Evolutionary conservation across 108 stramenopile genomes (phyloP), one percentile per base, ranked within the genome.

Genomic region (Fragilariopsis cylindrus): DNA sequence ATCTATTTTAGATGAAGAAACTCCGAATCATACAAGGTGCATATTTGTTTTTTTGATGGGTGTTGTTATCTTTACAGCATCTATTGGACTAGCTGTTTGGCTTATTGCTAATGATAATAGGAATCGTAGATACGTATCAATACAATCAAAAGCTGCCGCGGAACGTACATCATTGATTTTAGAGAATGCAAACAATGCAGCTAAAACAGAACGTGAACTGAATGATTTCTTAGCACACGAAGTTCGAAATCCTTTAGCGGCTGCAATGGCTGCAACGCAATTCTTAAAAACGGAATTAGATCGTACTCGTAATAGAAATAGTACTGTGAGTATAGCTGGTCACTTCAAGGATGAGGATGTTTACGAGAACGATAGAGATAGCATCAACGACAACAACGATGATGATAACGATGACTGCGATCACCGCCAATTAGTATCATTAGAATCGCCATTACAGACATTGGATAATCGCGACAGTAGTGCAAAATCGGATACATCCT

Each of bases 161-260:
- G 85, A 87, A 76, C 74, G 78, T 54, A 81, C 82, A 4, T 62
- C 80, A 12, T 48, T 87, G 48, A 71, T 87, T 48, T 47, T 87
- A 13, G 76, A 82, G 9, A 84, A 72, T 60, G 86, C 86, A 3
- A 53, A 69, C 57, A 18, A 80, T 54, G 78, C 83, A 4, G 75
- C 86, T 48, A 57, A 74, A 49, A 76, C 80, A 13, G 75, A 86
- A 60, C 80, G 82, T 48, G 86, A 87, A 39, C 67, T 87, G 52
- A 87, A 84, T 58, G 86, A 84, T 57, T 87, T 81, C 58, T 76
- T 87, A 56, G 82, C 82, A 2, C 81, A 82, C 40, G 60, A 86
- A 71, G 78, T 87, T 7, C 79, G 87, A 45, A 88, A 88, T 67
- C 84, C 87, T 8, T 40, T 88, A 7, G 57, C 84, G 5, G 87